phyloP scores from a whole-genome alignment of 148 eudicot genomes.

The Nepenthes gracilis region DNA sequence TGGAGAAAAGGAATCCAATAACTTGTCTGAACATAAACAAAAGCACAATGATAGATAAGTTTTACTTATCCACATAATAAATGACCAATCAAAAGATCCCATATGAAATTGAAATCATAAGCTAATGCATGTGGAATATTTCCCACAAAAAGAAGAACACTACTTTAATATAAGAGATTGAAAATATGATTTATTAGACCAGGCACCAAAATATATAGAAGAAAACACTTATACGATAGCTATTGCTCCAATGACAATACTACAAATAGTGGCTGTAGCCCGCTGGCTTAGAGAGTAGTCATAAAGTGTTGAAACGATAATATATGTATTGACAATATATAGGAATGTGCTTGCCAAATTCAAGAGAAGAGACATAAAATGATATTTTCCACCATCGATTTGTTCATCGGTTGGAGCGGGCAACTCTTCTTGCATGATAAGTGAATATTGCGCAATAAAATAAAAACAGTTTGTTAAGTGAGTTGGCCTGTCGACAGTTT shows the following conservation, averaged over 20 bases:
- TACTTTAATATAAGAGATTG: conserved; percentile 61
- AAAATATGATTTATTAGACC: conserved; percentile 69
- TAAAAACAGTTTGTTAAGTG: conserved; percentile 29
- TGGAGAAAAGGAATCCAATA: background rate
- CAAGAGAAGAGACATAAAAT: conserved; percentile 33
- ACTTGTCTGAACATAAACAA: background rate
- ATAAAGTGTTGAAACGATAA: too few species aligned
- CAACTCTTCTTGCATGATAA: conserved; percentile 31
- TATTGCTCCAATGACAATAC: conserved; percentile 65
- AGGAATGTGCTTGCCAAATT: conserved; percentile 36
- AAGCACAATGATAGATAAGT: background rate
- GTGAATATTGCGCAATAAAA: conserved; percentile 17
- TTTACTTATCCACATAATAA: conserved; percentile 54
- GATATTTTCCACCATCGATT: conserved; percentile 22
- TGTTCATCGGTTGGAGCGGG: conserved; percentile 21
- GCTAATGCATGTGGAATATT: conserved; percentile 60
- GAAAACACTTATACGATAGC: conserved; percentile 74
- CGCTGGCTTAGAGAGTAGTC: too few species aligned
- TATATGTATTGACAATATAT: conserved; percentile 26
- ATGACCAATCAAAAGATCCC: conserved; percentile 56
- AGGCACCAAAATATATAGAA: conserved; percentile 68
- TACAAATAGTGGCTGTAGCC: conserved; percentile 44
- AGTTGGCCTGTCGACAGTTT: conserved; percentile 25
- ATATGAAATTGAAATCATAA: conserved; percentile 57
- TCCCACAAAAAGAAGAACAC: conserved; percentile 51